Conservation (phyloP, 1,139 yeast species). For the Casaregolazyma lundiana region DNA sequence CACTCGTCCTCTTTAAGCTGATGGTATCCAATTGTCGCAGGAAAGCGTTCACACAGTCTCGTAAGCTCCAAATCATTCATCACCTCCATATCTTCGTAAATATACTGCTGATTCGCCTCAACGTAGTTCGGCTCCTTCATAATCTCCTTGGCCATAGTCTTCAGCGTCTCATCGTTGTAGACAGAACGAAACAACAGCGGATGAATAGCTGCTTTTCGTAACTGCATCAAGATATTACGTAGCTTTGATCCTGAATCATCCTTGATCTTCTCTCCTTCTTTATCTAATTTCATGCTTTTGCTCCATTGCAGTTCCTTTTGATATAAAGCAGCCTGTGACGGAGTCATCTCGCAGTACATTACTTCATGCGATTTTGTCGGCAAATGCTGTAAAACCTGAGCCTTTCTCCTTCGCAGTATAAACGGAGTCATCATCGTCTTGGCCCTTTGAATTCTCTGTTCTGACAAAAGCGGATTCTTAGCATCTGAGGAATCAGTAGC, state of each 20-base stretch:
- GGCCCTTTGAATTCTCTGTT: slow-evolving; percentile 88
- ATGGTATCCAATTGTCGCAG: slow-evolving; percentile 54
- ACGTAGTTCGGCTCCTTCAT: slow-evolving; percentile 78
- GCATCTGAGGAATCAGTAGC: slow-evolving; percentile 46
- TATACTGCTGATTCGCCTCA: slow-evolving; percentile 66
- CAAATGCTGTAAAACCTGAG: slow-evolving; percentile 82
- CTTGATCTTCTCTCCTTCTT: slow-evolving; percentile 14
- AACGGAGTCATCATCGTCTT: slow-evolving; percentile 98
- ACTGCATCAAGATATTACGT: slow-evolving; percentile 78
- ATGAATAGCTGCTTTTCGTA: slow-evolving; percentile 93
- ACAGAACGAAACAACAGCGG: slow-evolving; percentile 81
- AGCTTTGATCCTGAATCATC: slow-evolving; percentile 10
- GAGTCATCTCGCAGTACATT: slow-evolving; percentile 59
- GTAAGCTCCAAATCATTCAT: slow-evolving; percentile 91
- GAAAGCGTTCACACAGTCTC: slow-evolving; percentile 66
- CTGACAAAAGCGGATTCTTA: slow-evolving; percentile 78
- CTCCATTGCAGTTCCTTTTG: slow-evolving; percentile 46
- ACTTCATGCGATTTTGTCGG: slow-evolving; percentile 70
- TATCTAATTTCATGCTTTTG: slow-evolving; percentile 30
- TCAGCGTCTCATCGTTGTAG: slow-evolving; percentile 52
- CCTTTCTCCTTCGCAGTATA: slow-evolving; percentile 84
- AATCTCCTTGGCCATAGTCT: slow-evolving; percentile 68
- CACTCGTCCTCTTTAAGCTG: slow-evolving; percentile 51
- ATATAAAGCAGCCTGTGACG: slow-evolving; percentile 58
- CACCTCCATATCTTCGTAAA: slow-evolving; percentile 91